Evolutionary conservation across 768 basidiomycete genomes (phyloP).

Genomic region (Lentinula lateritia): DNA sequence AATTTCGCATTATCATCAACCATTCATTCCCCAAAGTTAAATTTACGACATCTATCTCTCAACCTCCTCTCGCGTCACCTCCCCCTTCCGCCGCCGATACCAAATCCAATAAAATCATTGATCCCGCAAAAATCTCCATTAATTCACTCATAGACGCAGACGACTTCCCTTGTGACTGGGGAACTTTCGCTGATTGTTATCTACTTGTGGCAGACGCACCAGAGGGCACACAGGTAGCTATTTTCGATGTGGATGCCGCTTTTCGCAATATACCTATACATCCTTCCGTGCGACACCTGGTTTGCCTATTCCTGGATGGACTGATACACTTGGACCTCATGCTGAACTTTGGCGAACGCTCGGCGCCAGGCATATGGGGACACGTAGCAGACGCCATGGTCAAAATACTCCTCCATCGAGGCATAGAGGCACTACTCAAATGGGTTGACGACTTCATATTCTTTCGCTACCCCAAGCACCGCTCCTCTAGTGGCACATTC

Average conservation of each 20-base stretch:
- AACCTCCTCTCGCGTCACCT: background rate
- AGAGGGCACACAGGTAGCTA: conserved; percentile 25
- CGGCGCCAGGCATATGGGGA: conserved; percentile 26
- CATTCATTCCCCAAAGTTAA: conserved; percentile 14
- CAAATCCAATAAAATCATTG: too few species aligned
- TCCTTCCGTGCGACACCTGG: conserved; percentile 19
- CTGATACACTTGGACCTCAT: conserved; percentile 22
- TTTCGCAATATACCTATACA: conserved; percentile 26
- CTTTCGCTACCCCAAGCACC: conserved; percentile 13
- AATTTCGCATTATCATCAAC: conserved; percentile 20
- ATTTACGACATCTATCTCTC: background rate
- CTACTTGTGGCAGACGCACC: conserved; percentile 23
- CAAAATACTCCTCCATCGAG: conserved; percentile 14
- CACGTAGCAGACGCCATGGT: conserved; percentile 24
- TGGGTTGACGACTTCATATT: conserved; percentile 26
- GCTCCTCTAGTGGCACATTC: background rate
- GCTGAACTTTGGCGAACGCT: conserved; percentile 22
- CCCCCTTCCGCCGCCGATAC: too few species aligned
- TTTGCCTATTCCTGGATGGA: conserved; percentile 17
- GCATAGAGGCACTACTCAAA: conserved; percentile 14
- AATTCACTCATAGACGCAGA: conserved; percentile 21
- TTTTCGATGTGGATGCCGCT: conserved; percentile 32
- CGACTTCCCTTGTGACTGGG: conserved; percentile 23
- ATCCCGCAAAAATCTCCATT: conserved; percentile 13
- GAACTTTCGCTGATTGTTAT: conserved; percentile 21